These are phyloP conservation scores for Anisodus acutangulus DNA, from an alignment of 257 asterid genomes.

Conservation along the genomic window DNA sequence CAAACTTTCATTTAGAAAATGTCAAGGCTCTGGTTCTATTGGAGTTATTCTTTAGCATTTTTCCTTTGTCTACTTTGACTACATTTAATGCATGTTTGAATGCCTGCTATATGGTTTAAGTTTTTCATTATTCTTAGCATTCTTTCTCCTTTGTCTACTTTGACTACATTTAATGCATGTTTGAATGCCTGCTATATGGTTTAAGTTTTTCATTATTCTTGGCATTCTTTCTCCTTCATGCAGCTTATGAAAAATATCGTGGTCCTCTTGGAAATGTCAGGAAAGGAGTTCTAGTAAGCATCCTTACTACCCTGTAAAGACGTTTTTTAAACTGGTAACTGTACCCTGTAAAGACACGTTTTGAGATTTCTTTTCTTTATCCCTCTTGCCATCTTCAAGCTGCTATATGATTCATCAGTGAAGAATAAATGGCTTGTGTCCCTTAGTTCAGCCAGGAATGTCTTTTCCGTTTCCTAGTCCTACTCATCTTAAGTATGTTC, in stretches of 20 bases:
- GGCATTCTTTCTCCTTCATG: not conserved
- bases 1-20: not conserved
- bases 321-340: no score
- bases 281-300: conserved; percentile 90
- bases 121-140: not conserved
- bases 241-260: conserved; percentile 90
- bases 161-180: not conserved
- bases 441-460: conserved; percentile 10
- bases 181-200: not conserved
- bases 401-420: conserved; percentile 16
- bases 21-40: not conserved
- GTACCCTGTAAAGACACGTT: not conserved
- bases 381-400: not conserved
- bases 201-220: not conserved
- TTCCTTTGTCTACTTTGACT: not conserved
- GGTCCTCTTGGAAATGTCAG: conserved; percentile 99
- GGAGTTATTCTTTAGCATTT: conserved; percentile 5
- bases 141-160: not conserved
- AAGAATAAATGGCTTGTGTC: conserved; percentile 17
- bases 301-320: not conserved
- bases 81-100: not conserved
- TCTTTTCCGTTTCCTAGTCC: not conserved
- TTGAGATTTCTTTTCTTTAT: conserved; percentile 22
- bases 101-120: not conserved
- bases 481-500: not conserved